Base-by-base conservation (phyloP, 805 yeast species). In the Torulaspora microellipsoides region DNA sequence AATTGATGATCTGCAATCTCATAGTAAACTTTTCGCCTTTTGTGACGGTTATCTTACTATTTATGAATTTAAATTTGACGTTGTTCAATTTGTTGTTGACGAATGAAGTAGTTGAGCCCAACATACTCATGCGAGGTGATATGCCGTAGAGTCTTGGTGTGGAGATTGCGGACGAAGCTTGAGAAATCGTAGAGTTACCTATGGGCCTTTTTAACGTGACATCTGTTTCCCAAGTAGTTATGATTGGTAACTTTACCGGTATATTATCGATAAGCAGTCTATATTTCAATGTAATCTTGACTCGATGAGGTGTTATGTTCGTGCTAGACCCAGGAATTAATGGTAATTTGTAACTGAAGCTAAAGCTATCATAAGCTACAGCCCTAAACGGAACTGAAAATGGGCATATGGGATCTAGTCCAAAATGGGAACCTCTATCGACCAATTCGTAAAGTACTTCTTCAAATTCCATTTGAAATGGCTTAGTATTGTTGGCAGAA, bases 141-240 rank as follows among this genome's bases (percentile, higher is more conserved):
- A 47, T 31, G 17, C 53, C 47, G 30, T 49, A 47, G 10, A 56
- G 38, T 38, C 48, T 51, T 32, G 59, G 54, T 13, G 56, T 48
- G n/a, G 53, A 45, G 30, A 46, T 31, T n/a, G 48, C 42, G 6
- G 54, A 44, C 4, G 55, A 48, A 3, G 48, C 42, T 39, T 40
- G 50, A 20, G 34, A 43, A 13, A 48, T 38, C 15, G 44, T 44
- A 15, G 44, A 43, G n/a, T 43, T 48, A 8, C 42, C 31, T 38
- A 47, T 32, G 27, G 51, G 55, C 40, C 47, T 51, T 45, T 60
- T 58, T 23, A 61, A 37, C 4, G 64, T 55, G 2, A 63, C 59
- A 25, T 60, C 66, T 4, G 66, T 62, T 35, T 60, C 62, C 66
- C 66, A 60, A 14, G 52, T 37, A 11, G 66, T 64, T 5, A 46